Percentiles rank a stretch among this genome's conserved stretches.
Conservation (phyloP, 495 filamentous ascomycete species). For the Neurospora sp. region DNA sequence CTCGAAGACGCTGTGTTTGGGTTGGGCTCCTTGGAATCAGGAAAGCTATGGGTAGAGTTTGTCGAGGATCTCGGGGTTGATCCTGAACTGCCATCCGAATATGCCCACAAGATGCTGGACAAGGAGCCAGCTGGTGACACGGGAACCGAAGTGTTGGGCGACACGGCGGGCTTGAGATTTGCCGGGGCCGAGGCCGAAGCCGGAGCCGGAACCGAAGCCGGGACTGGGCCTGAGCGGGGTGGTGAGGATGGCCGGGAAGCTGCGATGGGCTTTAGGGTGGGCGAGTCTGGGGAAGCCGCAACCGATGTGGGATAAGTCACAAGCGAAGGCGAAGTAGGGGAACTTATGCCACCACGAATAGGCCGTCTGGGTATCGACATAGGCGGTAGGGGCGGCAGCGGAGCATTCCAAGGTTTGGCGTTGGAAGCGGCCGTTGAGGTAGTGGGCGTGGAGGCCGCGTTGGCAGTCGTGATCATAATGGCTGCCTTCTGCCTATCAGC, state of each 20-base stretch:
- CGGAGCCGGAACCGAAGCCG: neutral
- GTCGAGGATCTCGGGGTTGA: constrained; percentile 24
- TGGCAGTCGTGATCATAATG: neutral
- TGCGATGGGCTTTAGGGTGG: neutral
- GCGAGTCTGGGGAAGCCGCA: constrained; percentile 1
- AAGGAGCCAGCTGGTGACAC: constrained; percentile 27
- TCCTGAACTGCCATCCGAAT: constrained; percentile 31
- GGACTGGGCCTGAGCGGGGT: neutral
- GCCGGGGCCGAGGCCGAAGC: constrained; percentile 2
- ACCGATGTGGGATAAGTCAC: neutral
- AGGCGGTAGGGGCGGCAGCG: constrained; percentile 19
- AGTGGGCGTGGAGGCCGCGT: constrained; percentile 14
- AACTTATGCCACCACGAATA: constrained; percentile 11
- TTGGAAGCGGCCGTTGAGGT: constrained; percentile 9
- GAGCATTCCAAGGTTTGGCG: constrained; percentile 13
- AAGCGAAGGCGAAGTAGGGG: neutral
- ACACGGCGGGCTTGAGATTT: constrained; percentile 1
- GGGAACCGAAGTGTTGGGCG: neutral
- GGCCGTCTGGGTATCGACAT: constrained; percentile 23
- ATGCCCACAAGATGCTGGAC: constrained; percentile 36
- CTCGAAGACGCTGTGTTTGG: constrained; percentile 20
- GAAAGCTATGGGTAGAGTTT: constrained; percentile 21
- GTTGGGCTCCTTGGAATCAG: constrained; percentile 26
- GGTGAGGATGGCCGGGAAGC: neutral
- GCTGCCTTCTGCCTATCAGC: neutral